phyloP scores from a whole-genome alignment of 2,329 filamentous ascomycete species.

The Penicillium vulpinum region DNA sequence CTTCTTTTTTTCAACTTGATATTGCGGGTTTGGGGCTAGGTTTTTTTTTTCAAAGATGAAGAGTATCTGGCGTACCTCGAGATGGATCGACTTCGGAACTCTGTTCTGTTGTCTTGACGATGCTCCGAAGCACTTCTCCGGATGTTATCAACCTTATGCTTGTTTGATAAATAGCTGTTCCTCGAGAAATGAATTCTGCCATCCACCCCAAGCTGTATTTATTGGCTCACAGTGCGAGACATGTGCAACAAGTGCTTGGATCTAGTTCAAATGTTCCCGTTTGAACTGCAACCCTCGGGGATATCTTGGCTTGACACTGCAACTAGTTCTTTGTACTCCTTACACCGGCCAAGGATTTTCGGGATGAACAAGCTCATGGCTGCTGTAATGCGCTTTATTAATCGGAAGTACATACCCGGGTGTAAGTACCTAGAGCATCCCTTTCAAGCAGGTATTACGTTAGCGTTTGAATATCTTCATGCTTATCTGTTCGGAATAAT shows the following conservation, averaged over 20 bases:
- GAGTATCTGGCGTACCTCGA: background rate
- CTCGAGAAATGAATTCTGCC: background rate
- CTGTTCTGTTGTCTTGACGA: background rate
- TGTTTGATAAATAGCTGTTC: background rate
- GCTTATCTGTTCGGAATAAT: background rate
- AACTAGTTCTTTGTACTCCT: background rate
- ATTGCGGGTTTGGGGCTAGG: background rate
- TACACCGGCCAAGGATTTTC: background rate
- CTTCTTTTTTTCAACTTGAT: slow-evolving; percentile 2
- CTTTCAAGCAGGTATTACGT: background rate
- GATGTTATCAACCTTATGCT: background rate
- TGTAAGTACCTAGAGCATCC: background rate
- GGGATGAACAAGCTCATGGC: background rate
- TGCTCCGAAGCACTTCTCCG: background rate
- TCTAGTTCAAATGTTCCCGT: background rate
- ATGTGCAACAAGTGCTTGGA: background rate
- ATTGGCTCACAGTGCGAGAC: background rate
- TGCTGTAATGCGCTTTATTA: background rate
- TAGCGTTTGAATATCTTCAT: background rate
- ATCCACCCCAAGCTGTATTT: background rate
- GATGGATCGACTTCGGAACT: background rate
- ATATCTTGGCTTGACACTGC: background rate
- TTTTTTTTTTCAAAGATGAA: background rate
- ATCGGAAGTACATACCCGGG: background rate
- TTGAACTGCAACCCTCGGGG: background rate